Base-by-base conservation (phyloP, 75 land plant species). In the Picea sitchensis region DNA sequence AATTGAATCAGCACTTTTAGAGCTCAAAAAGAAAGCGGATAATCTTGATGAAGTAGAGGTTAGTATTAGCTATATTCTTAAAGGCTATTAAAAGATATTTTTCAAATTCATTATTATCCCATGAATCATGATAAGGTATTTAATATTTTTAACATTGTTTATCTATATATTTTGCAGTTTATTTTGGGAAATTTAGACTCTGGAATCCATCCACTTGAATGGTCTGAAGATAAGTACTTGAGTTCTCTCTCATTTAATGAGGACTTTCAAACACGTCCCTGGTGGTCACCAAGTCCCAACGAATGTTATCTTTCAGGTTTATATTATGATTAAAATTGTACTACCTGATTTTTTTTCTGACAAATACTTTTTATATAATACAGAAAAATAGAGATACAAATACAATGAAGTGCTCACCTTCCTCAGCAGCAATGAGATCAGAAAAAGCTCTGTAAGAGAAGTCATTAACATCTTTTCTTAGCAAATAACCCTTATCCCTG, bases 241-340 rank as follows among this genome's bases (percentile, higher is more conserved):
- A 80, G 82, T 79, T 58, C 80, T 58, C 78, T 98, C 61, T 89
- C 93, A 2, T 93, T 91, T 83, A 95, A 95, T 92, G 98, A 92
- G 78, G 98, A 93, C 79, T 63, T 92, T 79, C 83, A 92, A 68
- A 82, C 90, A 59, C 89, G 99, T 14, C 98, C 99, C 61, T 98
- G 99, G 99, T 98, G 99, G 98, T 87, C 99, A 58, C 99, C 99
- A 77, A 74, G 84, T 34, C 80, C 96, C 67, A 85, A 80, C 54
- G 85, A 87, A 83, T 90, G 93, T 73, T 86, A 81, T 83, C 90
- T 96, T 63, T 71, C 83, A 86, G 96, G 97, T 96, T 36, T 56
- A 81, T 77, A 17, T 56, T 12, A 82, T 47, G 26, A 2, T 14
- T 11, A 3, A 21, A 73, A n/a, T 32, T 73, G 75, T 11, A 73